phyloP scores from a whole-genome alignment of 208 protist genomes.

The Trypanosoma theileri region DNA sequence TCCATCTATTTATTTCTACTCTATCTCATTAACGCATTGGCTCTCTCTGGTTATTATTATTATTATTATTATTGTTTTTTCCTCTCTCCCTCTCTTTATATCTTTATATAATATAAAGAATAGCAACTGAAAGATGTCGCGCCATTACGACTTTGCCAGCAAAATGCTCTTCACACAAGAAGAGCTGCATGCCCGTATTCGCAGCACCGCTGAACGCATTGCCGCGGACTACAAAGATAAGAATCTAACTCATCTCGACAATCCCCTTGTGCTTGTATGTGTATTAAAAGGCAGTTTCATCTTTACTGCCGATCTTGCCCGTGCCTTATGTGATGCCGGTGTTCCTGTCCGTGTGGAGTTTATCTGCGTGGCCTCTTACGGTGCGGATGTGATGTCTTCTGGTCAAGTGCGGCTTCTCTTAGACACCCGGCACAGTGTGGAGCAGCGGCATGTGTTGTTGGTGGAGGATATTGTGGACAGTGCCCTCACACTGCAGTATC shows the following conservation, averaged over 20 bases:
- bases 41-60: too few relatives aligned
- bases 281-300: constrained; percentile 86
- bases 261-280: constrained; percentile 80
- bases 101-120: too few relatives aligned
- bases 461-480: constrained; percentile 92
- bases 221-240: constrained; percentile 64
- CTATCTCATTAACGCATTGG: background rate
- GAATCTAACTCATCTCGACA: constrained; percentile 33
- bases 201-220: constrained; percentile 53
- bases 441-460: constrained; percentile 76
- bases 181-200: constrained; percentile 48
- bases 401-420: constrained; percentile 85
- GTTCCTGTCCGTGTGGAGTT: constrained; percentile 86
- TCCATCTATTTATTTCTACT: background rate
- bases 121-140: background rate
- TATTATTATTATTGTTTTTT: too few relatives aligned
- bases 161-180: constrained; percentile 56
- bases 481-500: constrained; percentile 78
- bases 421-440: constrained; percentile 73
- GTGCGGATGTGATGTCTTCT: constrained; percentile 35
- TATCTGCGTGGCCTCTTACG: constrained; percentile 83
- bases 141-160: constrained; percentile 60
- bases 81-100: too few relatives aligned
- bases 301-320: constrained; percentile 79
- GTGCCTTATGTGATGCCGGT: constrained; percentile 57